These are phyloP conservation scores for Aureobasidium zeae DNA, from an alignment of 2,329 filamentous ascomycete species.

Conservation along the genomic window DNA sequence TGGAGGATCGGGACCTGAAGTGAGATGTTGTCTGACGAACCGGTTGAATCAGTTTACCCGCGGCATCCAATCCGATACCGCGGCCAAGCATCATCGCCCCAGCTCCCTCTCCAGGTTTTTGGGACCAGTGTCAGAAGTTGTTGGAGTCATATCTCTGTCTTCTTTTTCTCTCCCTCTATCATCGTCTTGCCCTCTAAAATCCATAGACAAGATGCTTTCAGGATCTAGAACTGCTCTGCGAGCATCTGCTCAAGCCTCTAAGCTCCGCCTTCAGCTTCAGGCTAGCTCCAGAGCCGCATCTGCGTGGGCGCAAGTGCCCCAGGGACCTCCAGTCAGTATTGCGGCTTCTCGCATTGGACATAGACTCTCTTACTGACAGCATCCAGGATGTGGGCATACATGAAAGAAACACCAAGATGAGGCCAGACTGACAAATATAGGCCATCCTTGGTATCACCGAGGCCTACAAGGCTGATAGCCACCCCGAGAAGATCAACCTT, in stretches of 20 bases:
- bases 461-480: constrained; percentile 94
- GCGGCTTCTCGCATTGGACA: not conserved
- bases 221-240: constrained; percentile 17
- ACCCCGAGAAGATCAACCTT: constrained; percentile 94
- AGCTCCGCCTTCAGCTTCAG: constrained; percentile 19
- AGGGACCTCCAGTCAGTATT: constrained; percentile 65
- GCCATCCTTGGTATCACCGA: constrained; percentile 89
- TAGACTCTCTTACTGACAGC: not conserved
- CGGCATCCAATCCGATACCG: constrained; percentile 11
- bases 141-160: constrained; percentile 10
- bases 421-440: constrained; percentile 1
- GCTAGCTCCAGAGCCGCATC: constrained; percentile 55
- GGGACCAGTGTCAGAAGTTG: constrained; percentile 4
- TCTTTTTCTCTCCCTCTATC: not conserved
- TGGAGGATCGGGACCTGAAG: too few species aligned
- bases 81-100: constrained; percentile 16
- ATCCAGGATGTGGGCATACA: constrained; percentile 7
- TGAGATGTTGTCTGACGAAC: too few species aligned
- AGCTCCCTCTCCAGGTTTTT: constrained; percentile 16
- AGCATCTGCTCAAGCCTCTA: constrained; percentile 17
- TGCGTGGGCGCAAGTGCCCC: constrained; percentile 82
- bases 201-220: constrained; percentile 16
- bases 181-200: too few species aligned
- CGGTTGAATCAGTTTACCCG: too few species aligned
- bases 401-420: too few species aligned